Evolutionary conservation across 23 red algal genomes (phyloP).

Genomic region (Agarophyton chilense): DNA sequence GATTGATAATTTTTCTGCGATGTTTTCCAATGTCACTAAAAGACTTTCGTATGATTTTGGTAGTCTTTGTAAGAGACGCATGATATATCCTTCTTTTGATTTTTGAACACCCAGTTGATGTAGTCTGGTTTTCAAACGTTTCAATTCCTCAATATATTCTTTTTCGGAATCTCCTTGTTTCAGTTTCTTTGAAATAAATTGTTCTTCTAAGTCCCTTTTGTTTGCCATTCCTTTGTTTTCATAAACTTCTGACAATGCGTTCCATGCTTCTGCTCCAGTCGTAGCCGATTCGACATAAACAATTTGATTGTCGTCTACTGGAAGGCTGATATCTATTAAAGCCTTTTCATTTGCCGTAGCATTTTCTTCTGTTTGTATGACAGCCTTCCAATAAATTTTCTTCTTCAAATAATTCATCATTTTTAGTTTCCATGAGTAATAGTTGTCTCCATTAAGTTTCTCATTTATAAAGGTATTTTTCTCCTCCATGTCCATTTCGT

Average conservation of each 20-base stretch:
- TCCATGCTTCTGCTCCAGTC: background rate
- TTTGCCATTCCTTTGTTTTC: conserved; percentile 3
- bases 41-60: background rate
- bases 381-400: background rate
- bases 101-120: background rate
- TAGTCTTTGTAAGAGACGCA: background rate
- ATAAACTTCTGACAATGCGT: background rate
- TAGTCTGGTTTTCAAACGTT: background rate
- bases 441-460: background rate
- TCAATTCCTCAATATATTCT: background rate
- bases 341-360: background rate
- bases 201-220: background rate
- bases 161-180: background rate
- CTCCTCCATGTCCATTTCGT: no score
- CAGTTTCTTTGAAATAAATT: background rate
- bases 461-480: background rate
- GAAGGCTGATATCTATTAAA: background rate
- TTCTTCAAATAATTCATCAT: conserved; percentile 14
- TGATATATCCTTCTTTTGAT: background rate
- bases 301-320: background rate
- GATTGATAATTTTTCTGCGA: background rate
- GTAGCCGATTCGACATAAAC: background rate
- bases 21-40: background rate
- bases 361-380: background rate
- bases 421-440: background rate